Percentiles rank a stretch among this genome's conserved stretches.
These are phyloP conservation scores for Fusarium sp. DNA, from an alignment of 2,329 filamentous ascomycete species.

Conservation along the genomic window DNA sequence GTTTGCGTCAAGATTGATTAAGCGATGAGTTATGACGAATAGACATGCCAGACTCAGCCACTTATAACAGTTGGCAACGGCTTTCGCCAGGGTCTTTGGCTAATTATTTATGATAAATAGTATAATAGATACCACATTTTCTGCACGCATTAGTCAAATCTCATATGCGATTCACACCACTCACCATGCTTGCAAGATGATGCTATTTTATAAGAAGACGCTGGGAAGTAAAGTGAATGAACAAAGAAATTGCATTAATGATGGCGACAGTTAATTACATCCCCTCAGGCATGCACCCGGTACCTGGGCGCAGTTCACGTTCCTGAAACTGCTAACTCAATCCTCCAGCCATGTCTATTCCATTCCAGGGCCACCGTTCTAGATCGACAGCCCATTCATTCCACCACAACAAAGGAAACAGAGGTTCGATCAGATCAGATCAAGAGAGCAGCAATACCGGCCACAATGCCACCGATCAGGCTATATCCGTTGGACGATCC, in stretches of 20 bases:
- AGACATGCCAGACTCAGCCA: background rate
- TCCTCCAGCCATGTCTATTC: conserved; percentile 1
- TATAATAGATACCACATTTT: conserved; percentile 36
- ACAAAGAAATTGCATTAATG: conserved; percentile 5
- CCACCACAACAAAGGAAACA: conserved; percentile 14
- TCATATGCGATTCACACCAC: background rate
- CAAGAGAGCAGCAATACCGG: conserved; percentile 41
- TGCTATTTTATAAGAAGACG: background rate
- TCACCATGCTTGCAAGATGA: too few relatives aligned
- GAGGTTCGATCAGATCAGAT: conserved; percentile 19
- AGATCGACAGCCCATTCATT: background rate
- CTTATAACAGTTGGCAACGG: background rate
- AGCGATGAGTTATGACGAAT: conserved; percentile 18
- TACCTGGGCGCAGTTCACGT: background rate
- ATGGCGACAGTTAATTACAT: conserved; percentile 29
- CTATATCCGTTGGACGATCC: conserved; percentile 36
- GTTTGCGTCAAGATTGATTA: conserved; percentile 54
- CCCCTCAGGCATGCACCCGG: background rate
- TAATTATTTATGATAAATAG: conserved; percentile 8
- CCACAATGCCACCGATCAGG: conserved; percentile 43
- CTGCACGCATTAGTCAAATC: background rate
- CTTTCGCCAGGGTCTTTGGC: background rate
- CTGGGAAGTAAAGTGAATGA: background rate
- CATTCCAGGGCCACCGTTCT: conserved; percentile 10
- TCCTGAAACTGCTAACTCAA: background rate